phyloP scores from a whole-genome alignment of 345 rosid species.

The Hypericum androsaemum region DNA sequence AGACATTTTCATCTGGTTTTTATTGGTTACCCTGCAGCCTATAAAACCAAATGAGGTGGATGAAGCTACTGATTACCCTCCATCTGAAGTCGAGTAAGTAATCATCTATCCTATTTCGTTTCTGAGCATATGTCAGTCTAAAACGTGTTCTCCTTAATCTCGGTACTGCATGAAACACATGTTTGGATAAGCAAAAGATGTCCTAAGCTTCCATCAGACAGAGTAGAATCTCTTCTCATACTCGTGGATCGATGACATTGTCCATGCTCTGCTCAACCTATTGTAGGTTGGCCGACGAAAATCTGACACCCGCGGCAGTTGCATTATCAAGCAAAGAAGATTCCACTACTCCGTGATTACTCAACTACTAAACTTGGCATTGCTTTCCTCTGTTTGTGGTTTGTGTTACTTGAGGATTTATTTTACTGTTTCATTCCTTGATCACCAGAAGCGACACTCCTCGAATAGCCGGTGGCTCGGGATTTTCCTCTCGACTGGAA shows the following conservation, averaged over 20 bases:
- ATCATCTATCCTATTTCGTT: background rate
- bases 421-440: background rate
- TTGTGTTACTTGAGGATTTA: background rate
- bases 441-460: constrained; percentile 51
- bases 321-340: constrained; percentile 50
- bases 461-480: constrained; percentile 38
- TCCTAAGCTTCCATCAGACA: too few species aligned
- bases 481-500: constrained; percentile 25
- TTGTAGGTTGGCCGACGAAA: constrained; percentile 46
- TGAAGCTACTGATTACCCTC: constrained; percentile 24
- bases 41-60: constrained; percentile 27
- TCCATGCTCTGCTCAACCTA: background rate
- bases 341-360: constrained; percentile 68
- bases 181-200: too few species aligned
- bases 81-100: constrained; percentile 42
- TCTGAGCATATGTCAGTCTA: too few species aligned
- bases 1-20: background rate
- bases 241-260: background rate
- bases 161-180: too few species aligned
- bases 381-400: background rate
- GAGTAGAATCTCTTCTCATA: background rate
- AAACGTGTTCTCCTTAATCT: too few species aligned
- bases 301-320: constrained; percentile 30
- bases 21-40: constrained; percentile 30
- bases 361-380: constrained; percentile 14